Evolutionary conservation across 306 rosid genomes (phyloP).

Genomic region (Rosa chinensis): DNA sequence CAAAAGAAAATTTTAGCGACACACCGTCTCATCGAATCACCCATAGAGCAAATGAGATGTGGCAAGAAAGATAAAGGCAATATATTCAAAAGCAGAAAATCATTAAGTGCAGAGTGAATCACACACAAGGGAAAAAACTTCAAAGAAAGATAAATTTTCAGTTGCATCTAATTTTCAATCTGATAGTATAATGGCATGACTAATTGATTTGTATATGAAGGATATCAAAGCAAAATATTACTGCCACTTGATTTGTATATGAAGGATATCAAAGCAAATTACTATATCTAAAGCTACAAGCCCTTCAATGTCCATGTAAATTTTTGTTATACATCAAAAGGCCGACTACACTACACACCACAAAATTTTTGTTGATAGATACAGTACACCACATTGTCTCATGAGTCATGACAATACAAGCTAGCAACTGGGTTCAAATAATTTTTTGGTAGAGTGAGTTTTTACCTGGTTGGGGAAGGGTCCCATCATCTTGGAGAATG

Average conservation of each 20-base stretch:
- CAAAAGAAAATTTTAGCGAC: not conserved
- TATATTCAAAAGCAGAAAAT: not conserved
- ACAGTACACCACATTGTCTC: not conserved
- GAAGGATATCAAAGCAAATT: no score
- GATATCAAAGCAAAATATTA: not conserved
- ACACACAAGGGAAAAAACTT: conserved; percentile 22
- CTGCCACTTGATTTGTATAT: not conserved
- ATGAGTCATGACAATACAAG: conserved; percentile 1
- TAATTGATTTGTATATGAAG: not conserved
- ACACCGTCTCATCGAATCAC: not conserved
- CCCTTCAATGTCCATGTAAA: not conserved
- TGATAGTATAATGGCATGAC: not conserved
- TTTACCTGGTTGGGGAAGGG: conserved; percentile 89
- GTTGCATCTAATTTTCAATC: conserved; percentile 6
- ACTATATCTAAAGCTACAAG: not conserved
- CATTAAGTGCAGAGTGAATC: not conserved
- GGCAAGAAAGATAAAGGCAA: not conserved
- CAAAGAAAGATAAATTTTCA: not conserved
- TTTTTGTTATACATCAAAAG: not conserved
- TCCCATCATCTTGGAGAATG: conserved; percentile 92
- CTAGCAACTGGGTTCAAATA: conserved; percentile 3
- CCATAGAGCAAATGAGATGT: not conserved
- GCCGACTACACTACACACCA: not conserved
- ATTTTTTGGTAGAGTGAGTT: conserved; percentile 10
- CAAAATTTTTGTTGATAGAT: conserved; percentile 19